phyloP scores from a whole-genome alignment of 2,329 filamentous ascomycete species.

The Fusarium nodosum region DNA sequence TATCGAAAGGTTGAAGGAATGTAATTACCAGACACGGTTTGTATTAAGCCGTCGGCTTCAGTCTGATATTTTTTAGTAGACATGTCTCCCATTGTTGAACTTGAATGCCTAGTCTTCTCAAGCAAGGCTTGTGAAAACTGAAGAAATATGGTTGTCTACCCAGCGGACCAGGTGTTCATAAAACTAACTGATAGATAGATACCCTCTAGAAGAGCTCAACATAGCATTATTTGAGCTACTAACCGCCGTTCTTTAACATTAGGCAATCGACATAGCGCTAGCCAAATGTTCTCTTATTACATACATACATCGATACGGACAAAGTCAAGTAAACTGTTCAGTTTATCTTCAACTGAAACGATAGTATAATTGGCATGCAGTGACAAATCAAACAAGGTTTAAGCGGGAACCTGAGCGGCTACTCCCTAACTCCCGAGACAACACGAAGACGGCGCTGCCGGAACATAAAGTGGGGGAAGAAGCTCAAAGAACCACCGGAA shows the following conservation, averaged over 20 bases:
- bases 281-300: not conserved
- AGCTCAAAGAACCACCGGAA: slow-evolving; percentile 36
- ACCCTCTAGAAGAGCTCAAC: not conserved
- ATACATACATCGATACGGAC: not conserved
- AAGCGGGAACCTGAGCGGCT: slow-evolving; percentile 6
- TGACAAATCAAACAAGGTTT: not conserved
- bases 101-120: not conserved
- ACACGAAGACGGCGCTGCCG: slow-evolving; percentile 32
- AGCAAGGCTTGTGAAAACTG: not conserved
- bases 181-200: not conserved
- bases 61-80: not conserved
- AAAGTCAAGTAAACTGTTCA: not conserved
- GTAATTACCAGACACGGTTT: not conserved
- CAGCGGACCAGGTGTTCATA: not conserved
- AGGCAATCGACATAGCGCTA: not conserved
- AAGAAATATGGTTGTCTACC: not conserved
- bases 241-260: not conserved
- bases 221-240: not conserved
- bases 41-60: not conserved
- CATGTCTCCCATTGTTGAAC: not conserved
- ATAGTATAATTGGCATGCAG: not conserved
- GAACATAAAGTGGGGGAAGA: slow-evolving; percentile 35
- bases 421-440: slow-evolving; percentile 10
- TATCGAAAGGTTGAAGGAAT: not conserved
- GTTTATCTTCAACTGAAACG: not conserved